phyloP scores from a whole-genome alignment of 2,329 filamentous ascomycete species.

The Parastagonospora avenae region DNA sequence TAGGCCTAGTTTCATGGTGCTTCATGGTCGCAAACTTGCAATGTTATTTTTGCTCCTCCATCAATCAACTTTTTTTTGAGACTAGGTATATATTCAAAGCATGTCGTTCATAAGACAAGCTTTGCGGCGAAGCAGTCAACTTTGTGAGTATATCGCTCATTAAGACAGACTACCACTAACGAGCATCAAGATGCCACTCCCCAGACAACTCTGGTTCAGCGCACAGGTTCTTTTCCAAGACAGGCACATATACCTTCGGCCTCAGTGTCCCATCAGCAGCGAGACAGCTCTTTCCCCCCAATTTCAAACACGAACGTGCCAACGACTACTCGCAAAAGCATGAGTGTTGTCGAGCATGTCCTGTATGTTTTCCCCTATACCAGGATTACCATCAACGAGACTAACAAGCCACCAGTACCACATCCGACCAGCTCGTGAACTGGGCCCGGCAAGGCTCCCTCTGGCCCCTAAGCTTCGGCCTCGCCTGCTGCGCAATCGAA shows the following conservation, averaged over 20 bases:
- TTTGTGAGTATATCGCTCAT: no score
- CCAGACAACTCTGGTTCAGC: no score
- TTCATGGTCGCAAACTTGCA: no score
- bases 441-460: constrained; percentile 88
- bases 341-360: constrained; percentile 14
- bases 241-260: not conserved
- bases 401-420: not conserved
- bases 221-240: no score
- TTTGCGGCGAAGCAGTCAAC: no score
- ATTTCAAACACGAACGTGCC: not conserved
- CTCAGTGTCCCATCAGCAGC: not conserved
- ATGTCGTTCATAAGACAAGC: not conserved
- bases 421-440: constrained; percentile 74
- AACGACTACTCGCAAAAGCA: constrained; percentile 1
- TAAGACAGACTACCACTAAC: no score
- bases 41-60: not conserved
- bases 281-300: not conserved
- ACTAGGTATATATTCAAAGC: not conserved
- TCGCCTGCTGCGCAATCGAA: constrained; percentile 89
- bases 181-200: no score
- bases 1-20: not conserved
- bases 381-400: not conserved
- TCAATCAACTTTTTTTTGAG: not conserved
- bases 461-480: constrained; percentile 89
- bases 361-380: constrained; percentile 2